Percentiles rank a stretch among this genome's conserved stretches.
phyloP scores from a whole-genome alignment of 495 filamentous ascomycete genomes.

The Podospora didyma region DNA sequence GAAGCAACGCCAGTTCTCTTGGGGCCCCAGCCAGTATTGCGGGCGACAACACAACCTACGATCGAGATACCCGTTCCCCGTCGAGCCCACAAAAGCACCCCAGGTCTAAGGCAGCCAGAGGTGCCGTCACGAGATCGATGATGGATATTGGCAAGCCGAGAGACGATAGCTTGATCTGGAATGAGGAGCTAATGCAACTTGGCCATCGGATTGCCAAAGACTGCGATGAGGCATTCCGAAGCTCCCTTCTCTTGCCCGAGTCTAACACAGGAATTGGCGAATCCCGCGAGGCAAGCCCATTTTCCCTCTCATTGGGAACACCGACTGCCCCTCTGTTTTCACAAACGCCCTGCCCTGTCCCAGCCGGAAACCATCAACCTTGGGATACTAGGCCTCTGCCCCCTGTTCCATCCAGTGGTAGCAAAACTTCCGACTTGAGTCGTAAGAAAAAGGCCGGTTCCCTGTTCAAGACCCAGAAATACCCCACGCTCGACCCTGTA shows the following conservation, averaged over 20 bases:
- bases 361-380: slow-evolving; percentile 6
- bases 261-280: slow-evolving; percentile 15
- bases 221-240: slow-evolving; percentile 75
- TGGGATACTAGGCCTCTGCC: slow-evolving; percentile 45
- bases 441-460: slow-evolving; percentile 18
- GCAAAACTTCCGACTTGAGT: slow-evolving; percentile 18
- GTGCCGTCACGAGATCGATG: slow-evolving; percentile 8
- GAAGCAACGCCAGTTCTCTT: slow-evolving; percentile 6
- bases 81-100: slow-evolving; percentile 11
- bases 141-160: slow-evolving; percentile 15
- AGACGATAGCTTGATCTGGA: slow-evolving; percentile 31
- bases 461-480: slow-evolving; percentile 1
- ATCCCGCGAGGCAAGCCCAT: slow-evolving; percentile 20
- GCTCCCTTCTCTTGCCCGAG: slow-evolving; percentile 53
- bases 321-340: slow-evolving; percentile 4
- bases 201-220: slow-evolving; percentile 45
- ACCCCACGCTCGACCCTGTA: background rate
- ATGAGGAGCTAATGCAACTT: slow-evolving; percentile 48
- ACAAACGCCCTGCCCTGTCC: background rate
- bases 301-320: slow-evolving; percentile 22
- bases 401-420: slow-evolving; percentile 49
- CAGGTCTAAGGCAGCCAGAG: background rate
- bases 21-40: slow-evolving; percentile 26
- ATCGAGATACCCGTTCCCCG: slow-evolving; percentile 15
- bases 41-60: slow-evolving; percentile 18